Base-by-base conservation (phyloP, 1,139 yeast species). In the Starmera stellimalicola region DNA sequence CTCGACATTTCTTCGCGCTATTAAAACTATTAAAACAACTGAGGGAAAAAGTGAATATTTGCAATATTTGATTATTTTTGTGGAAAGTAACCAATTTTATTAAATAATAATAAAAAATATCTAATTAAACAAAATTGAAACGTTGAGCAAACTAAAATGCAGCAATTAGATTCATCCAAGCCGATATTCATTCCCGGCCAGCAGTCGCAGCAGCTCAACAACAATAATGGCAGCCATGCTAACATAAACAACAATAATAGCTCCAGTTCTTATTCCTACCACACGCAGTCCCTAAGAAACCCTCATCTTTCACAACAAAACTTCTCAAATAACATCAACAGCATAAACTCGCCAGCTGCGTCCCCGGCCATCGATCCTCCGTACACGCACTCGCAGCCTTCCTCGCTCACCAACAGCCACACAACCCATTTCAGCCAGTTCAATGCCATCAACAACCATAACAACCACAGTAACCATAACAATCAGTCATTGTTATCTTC, bases 1-100 rank as follows among this genome's bases (percentile, higher is more conserved):
- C 77, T 69, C 25, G 88, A 79, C 93, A 81, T 80, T 14, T 27
- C 25, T 10, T n/a, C 28, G n/a, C n/a, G n/a, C n/a, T n/a, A n/a
- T n/a, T n/a, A n/a, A n/a, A n/a, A n/a, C n/a, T n/a, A n/a, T n/a
- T n/a, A n/a, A n/a, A n/a, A n/a, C n/a, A n/a, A n/a, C n/a, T n/a
- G n/a, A n/a, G n/a, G n/a, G n/a, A n/a, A n/a, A n/a, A n/a, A n/a
- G n/a, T n/a, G n/a, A n/a, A n/a, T n/a, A n/a, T n/a, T n/a, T n/a
- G n/a, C n/a, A n/a, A n/a, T n/a, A n/a, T n/a, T n/a, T n/a, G n/a
- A n/a, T n/a, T n/a, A n/a, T n/a, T n/a, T n/a, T n/a, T n/a, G n/a
- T n/a, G n/a, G n/a, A n/a, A n/a, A n/a, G n/a, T n/a, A n/a, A n/a
- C n/a, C n/a, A n/a, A n/a, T n/a, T n/a, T n/a, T n/a, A n/a, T n/a